Percentiles rank a stretch among this genome's conserved stretches.
Conservation (phyloP, 257 asterid genomes). For the Nicotiana benthamiana region DNA sequence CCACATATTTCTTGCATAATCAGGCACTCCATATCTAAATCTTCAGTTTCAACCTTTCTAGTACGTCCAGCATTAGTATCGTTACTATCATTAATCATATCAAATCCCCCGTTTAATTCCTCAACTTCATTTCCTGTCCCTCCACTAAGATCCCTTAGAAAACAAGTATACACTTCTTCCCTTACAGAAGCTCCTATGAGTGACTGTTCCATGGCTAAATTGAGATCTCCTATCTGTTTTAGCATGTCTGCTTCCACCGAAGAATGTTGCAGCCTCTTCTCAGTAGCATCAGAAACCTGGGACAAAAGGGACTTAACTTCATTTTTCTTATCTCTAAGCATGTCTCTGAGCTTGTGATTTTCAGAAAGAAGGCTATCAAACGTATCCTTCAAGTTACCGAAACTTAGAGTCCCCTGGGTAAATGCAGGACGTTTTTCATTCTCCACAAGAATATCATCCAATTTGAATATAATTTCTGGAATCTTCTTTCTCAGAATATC, state of each 20-base stretch:
- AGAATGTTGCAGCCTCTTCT: slow-evolving; percentile 42
- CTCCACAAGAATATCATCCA: slow-evolving; percentile 58
- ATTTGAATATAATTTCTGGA: slow-evolving; percentile 45
- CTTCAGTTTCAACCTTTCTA: slow-evolving; percentile 29
- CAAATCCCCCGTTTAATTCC: background rate
- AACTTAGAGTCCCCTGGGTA: slow-evolving; percentile 26
- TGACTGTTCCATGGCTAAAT: slow-evolving; percentile 38
- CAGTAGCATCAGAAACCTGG: slow-evolving; percentile 42
- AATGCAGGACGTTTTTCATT: slow-evolving; percentile 46
- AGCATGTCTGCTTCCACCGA: slow-evolving; percentile 44
- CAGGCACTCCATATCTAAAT: slow-evolving; percentile 40
- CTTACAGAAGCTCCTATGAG: slow-evolving; percentile 33
- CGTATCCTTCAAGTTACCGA: slow-evolving; percentile 39
- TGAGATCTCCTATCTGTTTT: slow-evolving; percentile 37
- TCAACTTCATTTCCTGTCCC: slow-evolving; percentile 15
- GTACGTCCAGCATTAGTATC: slow-evolving; percentile 21
- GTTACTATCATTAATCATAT: background rate
- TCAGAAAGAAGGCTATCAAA: slow-evolving; percentile 56
- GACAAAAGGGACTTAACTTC: slow-evolving; percentile 47
- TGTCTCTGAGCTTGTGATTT: slow-evolving; percentile 51
- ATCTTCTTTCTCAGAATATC: slow-evolving; percentile 59
- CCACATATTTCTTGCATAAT: slow-evolving; percentile 36
- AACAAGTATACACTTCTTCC: slow-evolving; percentile 50
- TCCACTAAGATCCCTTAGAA: slow-evolving; percentile 39
- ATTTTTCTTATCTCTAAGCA: slow-evolving; percentile 39